These are phyloP conservation scores for Pseudogymnoascus sp. DNA, from an alignment of 2,329 filamentous ascomycete species.

Conservation along the genomic window DNA sequence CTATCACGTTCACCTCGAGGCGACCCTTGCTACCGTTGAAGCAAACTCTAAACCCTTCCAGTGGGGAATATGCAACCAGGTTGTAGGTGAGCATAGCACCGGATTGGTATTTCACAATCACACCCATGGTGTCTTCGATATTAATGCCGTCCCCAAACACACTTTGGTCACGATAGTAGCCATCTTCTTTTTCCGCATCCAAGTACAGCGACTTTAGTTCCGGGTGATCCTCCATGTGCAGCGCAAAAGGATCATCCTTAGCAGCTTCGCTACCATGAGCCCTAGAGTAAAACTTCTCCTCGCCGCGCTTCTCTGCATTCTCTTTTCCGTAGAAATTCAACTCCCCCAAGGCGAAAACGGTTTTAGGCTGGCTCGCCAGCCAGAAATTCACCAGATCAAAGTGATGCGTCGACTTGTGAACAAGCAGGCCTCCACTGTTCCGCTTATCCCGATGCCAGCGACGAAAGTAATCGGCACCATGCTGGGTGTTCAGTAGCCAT, in stretches of 20 bases:
- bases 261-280: constrained; percentile 44
- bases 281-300: constrained; percentile 43
- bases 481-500: constrained; percentile 55
- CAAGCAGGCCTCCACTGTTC: constrained; percentile 51
- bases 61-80: constrained; percentile 52
- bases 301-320: constrained; percentile 50
- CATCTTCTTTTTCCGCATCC: constrained; percentile 55
- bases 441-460: constrained; percentile 55
- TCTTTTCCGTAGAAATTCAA: constrained; percentile 53
- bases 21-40: constrained; percentile 53
- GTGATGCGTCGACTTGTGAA: constrained; percentile 57
- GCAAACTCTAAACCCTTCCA: constrained; percentile 51
- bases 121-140: constrained; percentile 57
- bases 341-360: constrained; percentile 51
- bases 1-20: constrained; percentile 53
- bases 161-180: constrained; percentile 53
- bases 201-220: constrained; percentile 52
- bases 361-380: constrained; percentile 46
- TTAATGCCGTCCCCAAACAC: constrained; percentile 56
- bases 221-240: constrained; percentile 44
- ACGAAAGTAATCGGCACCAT: constrained; percentile 55
- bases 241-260: constrained; percentile 48
- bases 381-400: constrained; percentile 58
- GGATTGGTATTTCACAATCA: constrained; percentile 49
- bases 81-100: constrained; percentile 52